phyloP scores from a whole-genome alignment of 2,329 filamentous ascomycete genomes.

The Calonectria montana region DNA sequence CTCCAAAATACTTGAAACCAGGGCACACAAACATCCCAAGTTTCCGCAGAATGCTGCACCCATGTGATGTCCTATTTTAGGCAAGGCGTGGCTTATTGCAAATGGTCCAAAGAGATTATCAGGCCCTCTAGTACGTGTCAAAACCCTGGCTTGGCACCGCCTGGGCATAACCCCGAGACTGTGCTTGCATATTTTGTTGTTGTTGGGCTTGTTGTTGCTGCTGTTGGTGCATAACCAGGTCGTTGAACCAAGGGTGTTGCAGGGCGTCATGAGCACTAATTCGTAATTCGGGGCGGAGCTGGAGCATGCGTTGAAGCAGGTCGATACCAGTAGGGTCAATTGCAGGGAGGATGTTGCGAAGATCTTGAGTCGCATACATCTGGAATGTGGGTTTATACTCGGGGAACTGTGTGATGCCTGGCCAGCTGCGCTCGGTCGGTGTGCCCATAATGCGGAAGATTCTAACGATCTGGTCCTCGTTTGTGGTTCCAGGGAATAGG shows the following conservation, averaged over 20 bases:
- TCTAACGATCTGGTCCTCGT: slow-evolving; percentile 95
- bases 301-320: slow-evolving; percentile 89
- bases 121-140: slow-evolving; percentile 47
- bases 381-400: slow-evolving; percentile 98
- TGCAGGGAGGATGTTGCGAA: slow-evolving; percentile 87
- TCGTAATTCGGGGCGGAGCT: slow-evolving; percentile 90
- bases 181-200: slow-evolving; percentile 54
- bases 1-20: slow-evolving; percentile 35
- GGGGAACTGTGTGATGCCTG: slow-evolving; percentile 93
- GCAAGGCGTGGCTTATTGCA: background rate
- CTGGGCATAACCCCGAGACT: slow-evolving; percentile 54
- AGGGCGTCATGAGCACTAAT: slow-evolving; percentile 89
- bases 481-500: slow-evolving; percentile 96
- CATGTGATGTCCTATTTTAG: background rate
- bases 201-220: slow-evolving; percentile 53
- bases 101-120: background rate
- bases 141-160: slow-evolving; percentile 53
- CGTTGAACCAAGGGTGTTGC: slow-evolving; percentile 91
- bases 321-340: slow-evolving; percentile 91
- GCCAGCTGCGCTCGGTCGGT: slow-evolving; percentile 94
- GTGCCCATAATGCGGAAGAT: slow-evolving; percentile 99
- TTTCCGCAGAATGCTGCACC: slow-evolving; percentile 9
- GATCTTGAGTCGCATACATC: slow-evolving; percentile 92
- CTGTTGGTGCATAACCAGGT: slow-evolving; percentile 71
- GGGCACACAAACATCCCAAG: slow-evolving; percentile 4